Conservation (phyloP, 345 rosid genomes). For the Dipteronia sinensis region DNA sequence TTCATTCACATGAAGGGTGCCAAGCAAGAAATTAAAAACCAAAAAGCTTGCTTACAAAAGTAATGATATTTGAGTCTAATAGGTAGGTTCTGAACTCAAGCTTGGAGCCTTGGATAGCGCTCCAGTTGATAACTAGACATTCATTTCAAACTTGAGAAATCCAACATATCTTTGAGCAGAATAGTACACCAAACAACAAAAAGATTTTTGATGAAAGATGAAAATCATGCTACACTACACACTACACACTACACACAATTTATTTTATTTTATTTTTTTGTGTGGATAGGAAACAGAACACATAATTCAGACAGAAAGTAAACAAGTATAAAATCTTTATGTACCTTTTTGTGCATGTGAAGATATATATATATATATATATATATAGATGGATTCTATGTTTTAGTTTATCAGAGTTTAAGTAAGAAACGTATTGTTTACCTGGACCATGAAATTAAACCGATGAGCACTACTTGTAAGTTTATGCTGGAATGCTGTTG, state of each 20-base stretch:
- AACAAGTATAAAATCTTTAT: background rate
- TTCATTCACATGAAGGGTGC: background rate
- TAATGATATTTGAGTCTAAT: background rate
- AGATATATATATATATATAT: background rate
- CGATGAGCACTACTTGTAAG: conserved; percentile 97
- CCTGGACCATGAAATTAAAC: conserved; percentile 99
- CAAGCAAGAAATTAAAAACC: background rate
- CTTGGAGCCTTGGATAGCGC: conserved; percentile 5
- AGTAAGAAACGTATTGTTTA: conserved; percentile 30
- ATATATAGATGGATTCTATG: background rate
- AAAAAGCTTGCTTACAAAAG: background rate
- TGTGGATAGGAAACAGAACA: background rate
- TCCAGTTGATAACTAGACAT: background rate
- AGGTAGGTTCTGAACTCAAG: background rate
- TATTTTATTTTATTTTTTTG: no score
- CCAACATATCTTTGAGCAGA: background rate
- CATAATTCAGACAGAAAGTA: no score
- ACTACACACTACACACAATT: background rate
- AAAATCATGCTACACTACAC: background rate
- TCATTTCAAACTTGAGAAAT: background rate
- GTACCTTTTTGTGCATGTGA: background rate
- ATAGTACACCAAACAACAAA: background rate
- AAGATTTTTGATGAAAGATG: background rate
- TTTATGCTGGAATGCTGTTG: conserved; percentile 73
- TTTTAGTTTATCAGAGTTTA: background rate